These are phyloP conservation scores for Stephania yunnanensis DNA, from an alignment of 164 flowering plant species.

Conservation along the genomic window DNA sequence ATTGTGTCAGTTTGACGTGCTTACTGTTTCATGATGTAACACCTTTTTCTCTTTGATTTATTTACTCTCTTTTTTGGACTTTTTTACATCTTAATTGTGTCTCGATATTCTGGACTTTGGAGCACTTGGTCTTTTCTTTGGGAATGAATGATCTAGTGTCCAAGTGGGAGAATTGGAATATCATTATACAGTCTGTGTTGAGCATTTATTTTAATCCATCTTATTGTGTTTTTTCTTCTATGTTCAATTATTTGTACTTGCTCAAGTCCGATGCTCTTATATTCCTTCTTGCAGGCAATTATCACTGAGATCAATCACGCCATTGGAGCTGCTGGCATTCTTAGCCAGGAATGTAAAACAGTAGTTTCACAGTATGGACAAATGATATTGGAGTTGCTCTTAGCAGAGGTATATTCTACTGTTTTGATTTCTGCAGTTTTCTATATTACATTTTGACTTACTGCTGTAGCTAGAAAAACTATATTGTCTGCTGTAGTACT, in stretches of 20 bases:
- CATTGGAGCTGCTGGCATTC: slow-evolving; percentile 82
- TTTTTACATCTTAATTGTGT: not conserved
- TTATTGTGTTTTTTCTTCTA: not conserved
- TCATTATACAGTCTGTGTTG: not conserved
- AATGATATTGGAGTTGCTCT: slow-evolving; percentile 50
- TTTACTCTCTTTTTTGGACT: not conserved
- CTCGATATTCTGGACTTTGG: not conserved
- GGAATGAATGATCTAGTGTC: not conserved
- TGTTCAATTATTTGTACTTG: not conserved
- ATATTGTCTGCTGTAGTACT: not conserved
- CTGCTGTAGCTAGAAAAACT: not conserved
- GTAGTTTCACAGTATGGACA: slow-evolving; percentile 76
- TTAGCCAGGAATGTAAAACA: slow-evolving; percentile 82
- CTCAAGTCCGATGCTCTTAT: no score
- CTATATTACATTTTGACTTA: not conserved
- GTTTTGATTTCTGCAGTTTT: not conserved
- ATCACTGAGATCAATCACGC: slow-evolving; percentile 80
- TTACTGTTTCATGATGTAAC: not conserved
- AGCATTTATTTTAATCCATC: not conserved
- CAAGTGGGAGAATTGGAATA: not conserved
- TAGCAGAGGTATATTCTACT: slow-evolving; percentile 40
- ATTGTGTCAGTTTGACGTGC: not conserved
- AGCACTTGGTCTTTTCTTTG: not conserved
- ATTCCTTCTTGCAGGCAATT: slow-evolving; percentile 40
- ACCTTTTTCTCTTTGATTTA: not conserved